Base-by-base conservation (phyloP, 768 basidiomycete species). In the Boletus pseudo-olivaceus region DNA sequence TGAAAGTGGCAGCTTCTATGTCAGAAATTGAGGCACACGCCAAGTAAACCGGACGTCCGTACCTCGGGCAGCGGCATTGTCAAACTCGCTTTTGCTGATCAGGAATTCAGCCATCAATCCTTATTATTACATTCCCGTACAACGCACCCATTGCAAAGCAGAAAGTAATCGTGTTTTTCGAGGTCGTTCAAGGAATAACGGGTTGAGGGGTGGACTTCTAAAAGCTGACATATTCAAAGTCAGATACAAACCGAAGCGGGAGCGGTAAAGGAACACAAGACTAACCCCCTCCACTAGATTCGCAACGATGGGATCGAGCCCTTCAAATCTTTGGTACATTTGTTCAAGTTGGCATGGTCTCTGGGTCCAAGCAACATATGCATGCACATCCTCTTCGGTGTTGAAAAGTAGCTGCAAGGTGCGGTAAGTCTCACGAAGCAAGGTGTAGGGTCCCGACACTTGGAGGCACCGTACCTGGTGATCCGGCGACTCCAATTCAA, bases 251-350 rank as follows among this genome's bases (percentile, higher is more conserved):
- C 32, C 26, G 8, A 41, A 33, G 33, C 19, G 32, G 48, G 6
- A 15, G 20, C 15, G 12, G 26, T 30, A 17, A 44, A 41, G 8
- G 8, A 35, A 43, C 10, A 29, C 23, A 26, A 32, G n/a, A 41
- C 58, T 20, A 19, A 68, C 75, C 32, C 75, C 73, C 32, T 59
- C 53, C 7, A 77, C 51, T 3, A 78, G 53, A 49, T 59, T 38
- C 41, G 63, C 64, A 1, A 62, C 66, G 0, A 62, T 46, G 10
- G 54, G 43, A 15, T 60, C 56, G 17, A 76, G 49, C 2, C 46
- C 57, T 3, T 59, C 54, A 29, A 65, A 69, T 3, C 53, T 54
- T 3, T 67, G 29, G 39, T 74, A 75, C 5, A 49, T 60, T 33
- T 34, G 34, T 14, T 60, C 62, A 5, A n/a, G 14, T 38, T 48